Conservation (phyloP, 2,329 filamentous ascomycete species). For the Diplocarpon rosae region DNA sequence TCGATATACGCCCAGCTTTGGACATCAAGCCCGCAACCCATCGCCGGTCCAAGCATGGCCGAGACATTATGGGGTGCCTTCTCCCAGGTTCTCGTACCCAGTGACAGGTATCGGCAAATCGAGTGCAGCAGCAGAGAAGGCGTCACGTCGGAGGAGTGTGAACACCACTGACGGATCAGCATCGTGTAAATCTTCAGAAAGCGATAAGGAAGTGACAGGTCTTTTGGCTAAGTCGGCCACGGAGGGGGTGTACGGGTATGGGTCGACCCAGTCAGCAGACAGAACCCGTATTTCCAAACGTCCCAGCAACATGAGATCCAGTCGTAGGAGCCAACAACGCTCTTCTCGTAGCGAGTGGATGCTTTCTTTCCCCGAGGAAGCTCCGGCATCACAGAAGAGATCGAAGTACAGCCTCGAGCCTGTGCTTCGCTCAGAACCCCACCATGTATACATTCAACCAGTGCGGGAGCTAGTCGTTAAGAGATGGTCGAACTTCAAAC, state of each 20-base stretch:
- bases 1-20: conserved; percentile 26
- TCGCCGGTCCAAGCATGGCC: conserved; percentile 22
- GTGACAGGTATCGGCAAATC: conserved; percentile 7
- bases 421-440: conserved; percentile 21
- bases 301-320: neutral
- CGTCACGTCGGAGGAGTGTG: conserved; percentile 7
- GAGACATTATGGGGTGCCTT: conserved; percentile 13
- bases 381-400: neutral
- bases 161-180: conserved; percentile 12
- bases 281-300: neutral
- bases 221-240: no score
- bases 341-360: neutral
- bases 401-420: conserved; percentile 18
- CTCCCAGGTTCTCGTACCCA: conserved; percentile 6
- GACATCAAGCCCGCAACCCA: conserved; percentile 24
- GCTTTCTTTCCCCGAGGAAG: neutral
- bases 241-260: neutral
- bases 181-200: neutral
- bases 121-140: conserved; percentile 1
- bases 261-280: neutral
- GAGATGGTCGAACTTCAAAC: conserved; percentile 20
- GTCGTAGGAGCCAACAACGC: neutral
- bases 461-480: conserved; percentile 24
- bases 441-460: conserved; percentile 24
- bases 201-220: neutral